Evolutionary conservation across 1,284 basidiomycete species (phyloP), one percentile per base, ranked within the genome.

Genomic region (Phellopilus nigrolimitatus): DNA sequence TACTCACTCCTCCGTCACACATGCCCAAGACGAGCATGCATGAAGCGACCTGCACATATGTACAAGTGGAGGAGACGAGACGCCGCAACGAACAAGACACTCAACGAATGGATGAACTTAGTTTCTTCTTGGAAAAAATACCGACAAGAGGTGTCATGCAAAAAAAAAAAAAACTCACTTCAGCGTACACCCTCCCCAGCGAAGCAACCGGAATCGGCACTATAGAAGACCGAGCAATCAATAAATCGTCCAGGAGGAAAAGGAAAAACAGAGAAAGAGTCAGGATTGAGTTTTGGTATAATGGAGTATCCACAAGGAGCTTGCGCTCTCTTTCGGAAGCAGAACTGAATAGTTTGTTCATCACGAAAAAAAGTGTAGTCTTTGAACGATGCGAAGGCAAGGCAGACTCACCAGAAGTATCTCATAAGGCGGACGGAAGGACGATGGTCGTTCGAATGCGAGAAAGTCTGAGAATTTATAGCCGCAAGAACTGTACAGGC

Each of bases 51-150:
- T 61, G 55, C 59, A 62, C 61, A 57, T 27, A 52, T 60, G 57
- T 55, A 61, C 62, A 66, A 65, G 69, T 62, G 68, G 68, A 67
- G 62, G 57, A 56, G 56, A 55, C 56, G 57, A 60, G 61, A 63
- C 61, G 61, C 62, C 60, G 64, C 64, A 59, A 59, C 53, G 56
- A 59, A 61, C 65, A 63, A 69, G 70, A 70, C 68, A 67, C 68
- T 86, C 83, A 84, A 86, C 73, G 83, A 86, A 86, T 85, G 83
- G 83, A 86, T 86, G 76, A 86, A 85, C 83, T 86, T 79, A 65
- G 73, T 84, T 84, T 84, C 81, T 68, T 78, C 72, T 62, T 65
- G 37, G 9, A 38, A 24, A 1, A 38, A 47, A 1, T 17, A 44
- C 7, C 15, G 13, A n/a, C 15, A 39, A 17, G 17, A 19, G n/a